Evolutionary conservation across 805 yeast species (phyloP).

Genomic region (Barnettozyma pratensis): DNA sequence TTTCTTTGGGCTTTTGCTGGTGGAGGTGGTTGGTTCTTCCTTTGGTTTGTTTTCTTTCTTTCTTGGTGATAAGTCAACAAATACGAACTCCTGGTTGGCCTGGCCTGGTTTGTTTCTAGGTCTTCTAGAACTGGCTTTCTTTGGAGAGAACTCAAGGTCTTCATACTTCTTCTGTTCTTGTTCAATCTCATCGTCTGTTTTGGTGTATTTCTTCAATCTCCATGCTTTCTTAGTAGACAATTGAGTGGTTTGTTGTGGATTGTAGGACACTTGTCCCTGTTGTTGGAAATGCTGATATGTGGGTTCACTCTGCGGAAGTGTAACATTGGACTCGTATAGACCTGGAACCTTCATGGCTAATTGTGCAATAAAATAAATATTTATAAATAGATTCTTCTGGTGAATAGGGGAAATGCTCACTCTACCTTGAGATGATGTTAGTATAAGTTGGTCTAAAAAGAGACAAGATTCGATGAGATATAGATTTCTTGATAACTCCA

Average conservation of each 20-base stretch:
- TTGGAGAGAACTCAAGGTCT: constrained; percentile 22
- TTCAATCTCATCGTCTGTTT: constrained; percentile 20
- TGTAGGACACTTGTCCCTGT: not conserved
- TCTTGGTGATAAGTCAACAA: constrained; percentile 25
- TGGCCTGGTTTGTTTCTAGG: constrained; percentile 23
- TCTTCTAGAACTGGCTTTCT: constrained; percentile 20
- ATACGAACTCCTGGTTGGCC: constrained; percentile 23
- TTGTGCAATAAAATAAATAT: too few species aligned
- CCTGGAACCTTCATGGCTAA: constrained; percentile 3
- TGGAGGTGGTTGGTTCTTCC: not conserved
- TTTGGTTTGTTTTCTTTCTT: constrained; percentile 15
- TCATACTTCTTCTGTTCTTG: constrained; percentile 21
- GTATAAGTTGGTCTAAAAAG: too few species aligned
- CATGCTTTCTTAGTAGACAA: constrained; percentile 22
- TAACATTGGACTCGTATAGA: not conserved
- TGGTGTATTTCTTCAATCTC: constrained; percentile 23
- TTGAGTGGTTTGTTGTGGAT: constrained; percentile 1
- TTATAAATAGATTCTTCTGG: not conserved
- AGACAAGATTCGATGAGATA: too few species aligned
- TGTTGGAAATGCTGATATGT: not conserved
- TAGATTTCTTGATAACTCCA: too few species aligned
- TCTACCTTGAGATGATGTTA: too few species aligned
- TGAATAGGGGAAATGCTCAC: too few species aligned
- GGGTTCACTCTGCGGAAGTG: not conserved
- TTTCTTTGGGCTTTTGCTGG: constrained; percentile 3